Evolutionary conservation across 345 rosid species (phyloP).

Genomic region (Schrenkiella parvula): DNA sequence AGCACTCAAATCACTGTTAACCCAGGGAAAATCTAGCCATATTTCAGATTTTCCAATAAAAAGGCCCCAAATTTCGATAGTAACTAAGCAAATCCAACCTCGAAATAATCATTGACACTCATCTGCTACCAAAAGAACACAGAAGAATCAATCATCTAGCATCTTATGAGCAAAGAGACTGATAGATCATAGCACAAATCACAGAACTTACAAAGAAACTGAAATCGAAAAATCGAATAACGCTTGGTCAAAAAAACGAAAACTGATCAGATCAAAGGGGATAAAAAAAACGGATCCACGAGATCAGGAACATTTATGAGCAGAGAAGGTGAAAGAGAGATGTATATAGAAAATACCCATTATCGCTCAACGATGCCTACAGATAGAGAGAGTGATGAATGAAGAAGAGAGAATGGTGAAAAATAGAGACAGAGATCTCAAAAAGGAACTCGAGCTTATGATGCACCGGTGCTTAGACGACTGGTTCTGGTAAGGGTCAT

Average conservation of each 20-base stretch:
- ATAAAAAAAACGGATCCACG: conserved; percentile 32
- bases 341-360: conserved; percentile 25
- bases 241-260: conserved; percentile 9
- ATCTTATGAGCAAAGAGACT: conserved; percentile 19
- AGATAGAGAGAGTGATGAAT: conserved; percentile 2
- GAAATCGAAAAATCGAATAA: conserved; percentile 24
- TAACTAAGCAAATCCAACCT: not conserved
- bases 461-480: conserved; percentile 29
- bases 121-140: conserved; percentile 6
- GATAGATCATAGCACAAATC: conserved; percentile 24
- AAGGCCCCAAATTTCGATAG: not conserved
- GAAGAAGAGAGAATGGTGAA: conserved; percentile 7
- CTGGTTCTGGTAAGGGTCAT: conserved; percentile 28
- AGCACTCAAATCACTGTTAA: conserved; percentile 23
- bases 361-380: conserved; percentile 10
- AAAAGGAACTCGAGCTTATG: conserved; percentile 5
- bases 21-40: not conserved
- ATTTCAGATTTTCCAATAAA: not conserved
- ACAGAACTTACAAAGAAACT: conserved; percentile 3
- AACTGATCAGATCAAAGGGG: conserved; percentile 33
- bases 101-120: not conserved
- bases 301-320: conserved; percentile 35
- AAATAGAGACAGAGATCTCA: conserved; percentile 23
- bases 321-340: conserved; percentile 1
- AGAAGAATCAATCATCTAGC: conserved; percentile 16